These are phyloP conservation scores for Kluyveromyces wickerhamii DNA, from an alignment of 805 yeast species.

Conservation along the genomic window DNA sequence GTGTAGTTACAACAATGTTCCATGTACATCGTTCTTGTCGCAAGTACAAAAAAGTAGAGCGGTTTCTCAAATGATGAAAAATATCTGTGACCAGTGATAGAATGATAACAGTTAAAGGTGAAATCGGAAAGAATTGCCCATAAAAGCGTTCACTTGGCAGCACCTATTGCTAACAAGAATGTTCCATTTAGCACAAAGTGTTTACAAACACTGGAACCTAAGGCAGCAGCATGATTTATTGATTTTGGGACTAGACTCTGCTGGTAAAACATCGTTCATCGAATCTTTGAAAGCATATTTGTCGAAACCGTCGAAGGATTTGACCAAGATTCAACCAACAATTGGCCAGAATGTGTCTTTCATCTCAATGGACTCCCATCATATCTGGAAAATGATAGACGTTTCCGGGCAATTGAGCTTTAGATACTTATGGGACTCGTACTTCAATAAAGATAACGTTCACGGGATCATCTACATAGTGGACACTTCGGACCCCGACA, in stretches of 20 bases:
- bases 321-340: constrained; percentile 75
- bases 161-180: constrained; percentile 25
- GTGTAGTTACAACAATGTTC: no score
- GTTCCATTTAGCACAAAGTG: constrained; percentile 62
- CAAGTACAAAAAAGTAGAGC: no score
- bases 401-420: constrained; percentile 91
- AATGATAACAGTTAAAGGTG: not conserved
- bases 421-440: constrained; percentile 79
- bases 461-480: constrained; percentile 91
- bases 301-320: constrained; percentile 39
- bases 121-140: not conserved
- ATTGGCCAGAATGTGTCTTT: constrained; percentile 83
- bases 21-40: no score
- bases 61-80: no score
- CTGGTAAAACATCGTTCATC: constrained; percentile 83
- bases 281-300: constrained; percentile 57
- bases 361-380: constrained; percentile 33
- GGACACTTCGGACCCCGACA: constrained; percentile 78
- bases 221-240: constrained; percentile 68
- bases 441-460: constrained; percentile 55
- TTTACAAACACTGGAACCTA: constrained; percentile 50
- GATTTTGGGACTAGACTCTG: constrained; percentile 87
- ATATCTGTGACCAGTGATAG: no score
- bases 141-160: not conserved
- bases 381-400: constrained; percentile 82